Conservation (phyloP, 1,139 yeast species). For the Zygoascus sp. region DNA sequence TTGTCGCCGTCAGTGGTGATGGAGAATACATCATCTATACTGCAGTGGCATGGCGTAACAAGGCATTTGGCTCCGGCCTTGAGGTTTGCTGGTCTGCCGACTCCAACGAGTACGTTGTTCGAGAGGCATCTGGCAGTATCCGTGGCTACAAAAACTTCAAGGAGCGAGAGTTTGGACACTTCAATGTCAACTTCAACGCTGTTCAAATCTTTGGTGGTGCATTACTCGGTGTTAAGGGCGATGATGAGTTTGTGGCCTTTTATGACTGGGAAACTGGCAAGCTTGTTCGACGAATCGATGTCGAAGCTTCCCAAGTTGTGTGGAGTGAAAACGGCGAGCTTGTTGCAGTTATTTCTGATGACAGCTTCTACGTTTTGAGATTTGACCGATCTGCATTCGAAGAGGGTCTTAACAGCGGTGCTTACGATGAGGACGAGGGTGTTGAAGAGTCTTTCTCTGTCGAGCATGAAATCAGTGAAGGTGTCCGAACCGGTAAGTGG, state of each 20-base stretch:
- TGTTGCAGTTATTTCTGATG: conserved; percentile 69
- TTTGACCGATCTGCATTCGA: conserved; percentile 65
- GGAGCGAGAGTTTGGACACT: conserved; percentile 62
- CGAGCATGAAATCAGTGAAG: conserved; percentile 67
- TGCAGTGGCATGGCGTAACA: conserved; percentile 97
- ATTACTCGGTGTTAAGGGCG: conserved; percentile 66
- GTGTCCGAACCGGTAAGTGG: conserved; percentile 86
- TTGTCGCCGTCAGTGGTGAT: conserved; percentile 95
- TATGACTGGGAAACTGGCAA: conserved; percentile 91
- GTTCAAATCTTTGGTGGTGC: conserved; percentile 86
- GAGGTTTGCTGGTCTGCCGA: conserved; percentile 97
- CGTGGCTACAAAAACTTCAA: conserved; percentile 79
- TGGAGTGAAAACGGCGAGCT: conserved; percentile 96
- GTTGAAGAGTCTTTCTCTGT: conserved; percentile 84
- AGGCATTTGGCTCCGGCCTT: conserved; percentile 82
- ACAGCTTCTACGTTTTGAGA: conserved; percentile 75
- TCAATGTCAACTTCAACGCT: conserved; percentile 56
- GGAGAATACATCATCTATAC: conserved; percentile 96
- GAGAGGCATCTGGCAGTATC: conserved; percentile 63
- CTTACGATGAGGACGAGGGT: conserved; percentile 75
- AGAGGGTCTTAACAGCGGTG: conserved; percentile 55
- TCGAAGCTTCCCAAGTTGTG: conserved; percentile 62
- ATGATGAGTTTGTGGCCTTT: conserved; percentile 57
- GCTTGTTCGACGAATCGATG: conserved; percentile 78
- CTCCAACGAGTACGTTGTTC: conserved; percentile 78